Base-by-base conservation (phyloP, 768 basidiomycete species). In the Fomitopsis serialis region DNA sequence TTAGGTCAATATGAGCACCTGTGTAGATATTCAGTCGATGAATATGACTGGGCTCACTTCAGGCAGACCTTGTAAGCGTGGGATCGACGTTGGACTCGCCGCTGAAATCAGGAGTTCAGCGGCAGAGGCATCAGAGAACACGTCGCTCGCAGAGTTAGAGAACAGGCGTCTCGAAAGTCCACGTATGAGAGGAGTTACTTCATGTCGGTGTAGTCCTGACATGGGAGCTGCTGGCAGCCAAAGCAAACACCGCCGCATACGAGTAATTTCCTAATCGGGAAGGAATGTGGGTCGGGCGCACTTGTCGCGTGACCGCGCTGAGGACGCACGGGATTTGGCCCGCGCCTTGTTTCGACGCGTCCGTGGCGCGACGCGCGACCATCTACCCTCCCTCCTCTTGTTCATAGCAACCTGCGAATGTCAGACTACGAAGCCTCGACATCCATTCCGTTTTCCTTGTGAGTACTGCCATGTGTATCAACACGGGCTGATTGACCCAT, bases 61-160 rank as follows among this genome's bases (percentile, higher is more conserved):
- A 13, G 66, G 65, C 10, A 58, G 46, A 1, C 63, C 60, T 29
- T 58, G 56, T 19, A 66, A 36, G 11, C 37, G 42, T 2, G 65
- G 66, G 32, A 68, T 56, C 1, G 58, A 61, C 6, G 45, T n/a
- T 1, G 49, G 15, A 5, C 50, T 53, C 1, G 53, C 55, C 6
- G 62, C 66, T 5, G 63, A 63, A 1, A 61, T 63, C 9, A 68
- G 54, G 48, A 63, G 63, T 42, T 59, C 54, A 0, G 66, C 62
- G n/a, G 56, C 50, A 11, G 46, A 27, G 12, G 61, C 13, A 32
- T 65, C 53, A 15, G 48, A 35, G 32, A 61, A 65, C 2, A 62
- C 29, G 15, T 19, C 15, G 13, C 15, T 17, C 15, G 37, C 37
- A 40, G 37, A 40, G 29, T 32, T 32, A 7, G 37, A 40, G 8